Conservation (phyloP, 306 rosid species). For the Morella rubra region DNA sequence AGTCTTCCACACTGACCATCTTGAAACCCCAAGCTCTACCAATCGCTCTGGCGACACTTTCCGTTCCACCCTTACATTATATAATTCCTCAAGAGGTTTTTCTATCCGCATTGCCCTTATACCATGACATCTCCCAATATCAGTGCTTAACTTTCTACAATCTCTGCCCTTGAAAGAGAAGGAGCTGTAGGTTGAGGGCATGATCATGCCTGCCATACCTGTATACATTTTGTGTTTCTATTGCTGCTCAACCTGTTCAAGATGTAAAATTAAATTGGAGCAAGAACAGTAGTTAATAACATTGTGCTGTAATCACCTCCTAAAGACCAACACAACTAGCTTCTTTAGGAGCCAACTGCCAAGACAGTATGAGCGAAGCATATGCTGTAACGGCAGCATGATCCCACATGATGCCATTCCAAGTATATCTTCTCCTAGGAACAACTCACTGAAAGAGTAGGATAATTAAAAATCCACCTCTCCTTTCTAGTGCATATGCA, state of each 20-base stretch:
- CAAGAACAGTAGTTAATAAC: slow-evolving; percentile 3
- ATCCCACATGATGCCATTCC: neutral
- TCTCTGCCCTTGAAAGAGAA: slow-evolving; percentile 31
- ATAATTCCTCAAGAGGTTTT: slow-evolving; percentile 78
- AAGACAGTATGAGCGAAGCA: neutral
- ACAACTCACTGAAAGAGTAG: neutral
- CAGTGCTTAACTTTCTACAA: slow-evolving; percentile 23
- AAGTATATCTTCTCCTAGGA: neutral
- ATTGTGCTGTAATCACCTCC: neutral
- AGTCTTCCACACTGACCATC: slow-evolving; percentile 91
- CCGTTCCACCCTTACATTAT: slow-evolving; percentile 73
- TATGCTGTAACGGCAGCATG: neutral
- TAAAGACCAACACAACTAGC: neutral
- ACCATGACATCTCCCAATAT: slow-evolving; percentile 18
- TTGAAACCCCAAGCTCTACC: slow-evolving; percentile 66
- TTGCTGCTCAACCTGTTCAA: slow-evolving; percentile 14
- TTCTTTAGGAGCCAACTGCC: neutral
- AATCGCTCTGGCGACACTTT: slow-evolving; percentile 56
- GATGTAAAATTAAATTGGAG: slow-evolving; percentile 18
- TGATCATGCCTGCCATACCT: slow-evolving; percentile 53
- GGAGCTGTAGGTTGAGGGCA: slow-evolving; percentile 42
- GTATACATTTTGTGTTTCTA: neutral
- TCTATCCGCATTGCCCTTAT: slow-evolving; percentile 61
- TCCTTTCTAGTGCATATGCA: neutral
- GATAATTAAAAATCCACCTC: neutral